phyloP scores from a whole-genome alignment of 139 green algal species.

The Tetradesmus obliquus region DNA sequence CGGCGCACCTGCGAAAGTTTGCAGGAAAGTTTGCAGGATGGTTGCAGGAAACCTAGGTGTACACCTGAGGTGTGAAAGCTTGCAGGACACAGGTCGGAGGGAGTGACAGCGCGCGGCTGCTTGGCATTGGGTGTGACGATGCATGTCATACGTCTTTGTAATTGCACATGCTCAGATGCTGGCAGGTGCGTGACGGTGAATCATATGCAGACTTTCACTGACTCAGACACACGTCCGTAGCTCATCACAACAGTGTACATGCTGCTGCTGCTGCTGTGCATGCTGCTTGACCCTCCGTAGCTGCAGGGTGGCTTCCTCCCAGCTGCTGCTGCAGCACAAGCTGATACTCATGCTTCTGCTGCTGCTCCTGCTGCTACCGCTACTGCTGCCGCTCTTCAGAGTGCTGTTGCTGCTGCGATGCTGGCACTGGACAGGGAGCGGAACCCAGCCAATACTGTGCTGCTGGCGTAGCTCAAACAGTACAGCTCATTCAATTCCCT shows the following conservation, averaged over 20 bases:
- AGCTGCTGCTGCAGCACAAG: background rate
- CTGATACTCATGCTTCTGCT: background rate
- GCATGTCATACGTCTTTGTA: too few species aligned
- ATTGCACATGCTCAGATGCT: too few species aligned
- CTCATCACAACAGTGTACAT: too few species aligned
- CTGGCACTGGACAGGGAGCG: too few species aligned
- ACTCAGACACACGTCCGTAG: too few species aligned
- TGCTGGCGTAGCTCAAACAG: too few species aligned
- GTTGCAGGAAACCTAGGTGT: background rate
- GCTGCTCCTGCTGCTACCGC: background rate
- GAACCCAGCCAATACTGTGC: too few species aligned
- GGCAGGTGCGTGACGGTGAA: too few species aligned
- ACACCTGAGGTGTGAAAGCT: background rate
- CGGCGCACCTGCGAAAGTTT: constrained; percentile 80
- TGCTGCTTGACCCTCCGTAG: background rate
- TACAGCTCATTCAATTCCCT: background rate
- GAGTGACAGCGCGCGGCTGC: background rate
- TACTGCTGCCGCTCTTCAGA: background rate
- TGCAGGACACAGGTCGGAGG: background rate
- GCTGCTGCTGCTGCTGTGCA: background rate
- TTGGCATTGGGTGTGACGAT: too few species aligned
- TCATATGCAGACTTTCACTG: too few species aligned
- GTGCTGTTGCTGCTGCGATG: too few species aligned
- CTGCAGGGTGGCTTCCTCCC: background rate
- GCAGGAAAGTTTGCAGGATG: background rate